These are phyloP conservation scores for Pichia nanzhaoensis DNA, from an alignment of 805 yeast species.

Conservation along the genomic window DNA sequence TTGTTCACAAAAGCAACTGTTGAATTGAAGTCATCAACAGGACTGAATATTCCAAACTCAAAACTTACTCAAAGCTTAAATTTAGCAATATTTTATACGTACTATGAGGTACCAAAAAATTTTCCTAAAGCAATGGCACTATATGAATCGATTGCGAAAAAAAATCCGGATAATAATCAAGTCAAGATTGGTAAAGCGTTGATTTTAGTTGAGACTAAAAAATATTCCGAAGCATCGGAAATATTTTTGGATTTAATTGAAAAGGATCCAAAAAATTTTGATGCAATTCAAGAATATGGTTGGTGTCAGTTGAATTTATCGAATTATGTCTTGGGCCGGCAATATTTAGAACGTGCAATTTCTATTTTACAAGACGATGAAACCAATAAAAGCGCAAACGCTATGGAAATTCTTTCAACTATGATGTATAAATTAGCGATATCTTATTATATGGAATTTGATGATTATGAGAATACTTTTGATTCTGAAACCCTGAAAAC, in stretches of 20 bases:
- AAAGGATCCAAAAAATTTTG: conserved; percentile 44
- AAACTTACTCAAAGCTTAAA: conserved; percentile 54
- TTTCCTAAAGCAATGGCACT: conserved; percentile 65
- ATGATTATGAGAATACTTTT: conserved; percentile 11
- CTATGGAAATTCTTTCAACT: conserved; percentile 51
- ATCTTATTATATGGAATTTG: conserved; percentile 40
- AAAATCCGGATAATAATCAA: conserved; percentile 34
- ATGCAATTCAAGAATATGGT: conserved; percentile 62
- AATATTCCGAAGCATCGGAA: conserved; percentile 51
- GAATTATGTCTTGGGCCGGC: conserved; percentile 45
- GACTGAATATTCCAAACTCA: conserved; percentile 43
- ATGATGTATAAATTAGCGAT: conserved; percentile 71
- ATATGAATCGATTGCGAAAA: conserved; percentile 53
- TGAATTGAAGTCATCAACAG: conserved; percentile 38
- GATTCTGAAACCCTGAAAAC: background rate
- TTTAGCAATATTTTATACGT: conserved; percentile 72
- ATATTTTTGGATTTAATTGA: conserved; percentile 35
- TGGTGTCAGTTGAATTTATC: conserved; percentile 69
- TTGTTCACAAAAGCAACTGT: conserved; percentile 53
- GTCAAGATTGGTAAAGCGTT: conserved; percentile 81
- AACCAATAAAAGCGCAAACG: conserved; percentile 28
- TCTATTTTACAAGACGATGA: conserved; percentile 5
- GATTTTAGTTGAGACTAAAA: conserved; percentile 61
- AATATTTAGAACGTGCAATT: conserved; percentile 40
- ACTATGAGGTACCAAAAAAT: conserved; percentile 87